phyloP scores from a whole-genome alignment of 1,284 basidiomycete genomes.

The Mycena citricolor region DNA sequence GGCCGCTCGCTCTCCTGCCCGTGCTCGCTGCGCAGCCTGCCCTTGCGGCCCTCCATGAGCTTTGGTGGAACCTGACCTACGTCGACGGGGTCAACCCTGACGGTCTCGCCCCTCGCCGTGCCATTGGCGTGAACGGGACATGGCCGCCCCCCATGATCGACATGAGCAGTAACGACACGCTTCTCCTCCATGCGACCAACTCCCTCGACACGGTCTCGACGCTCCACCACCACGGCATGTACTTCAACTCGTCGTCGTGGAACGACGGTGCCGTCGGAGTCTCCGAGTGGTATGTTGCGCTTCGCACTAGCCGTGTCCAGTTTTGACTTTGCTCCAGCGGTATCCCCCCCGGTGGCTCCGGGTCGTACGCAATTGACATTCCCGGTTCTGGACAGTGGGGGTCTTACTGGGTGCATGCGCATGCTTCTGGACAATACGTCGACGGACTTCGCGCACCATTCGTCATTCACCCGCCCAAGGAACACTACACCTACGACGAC shows the following conservation, averaged over 20 bases:
- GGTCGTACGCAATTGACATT: conserved; percentile 83
- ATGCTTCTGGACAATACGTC: conserved; percentile 81
- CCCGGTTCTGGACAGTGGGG: conserved; percentile 73
- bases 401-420: conserved; percentile 88
- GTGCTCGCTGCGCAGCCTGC: conserved; percentile 33
- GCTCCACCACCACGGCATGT: conserved; percentile 91
- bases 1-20: conserved; percentile 18
- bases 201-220: conserved; percentile 61
- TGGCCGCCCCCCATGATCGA: conserved; percentile 91
- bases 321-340: conserved; percentile 52
- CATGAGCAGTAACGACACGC: conserved; percentile 69
- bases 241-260: conserved; percentile 84
- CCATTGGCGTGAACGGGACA: conserved; percentile 84
- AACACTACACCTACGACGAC: conserved; percentile 80
- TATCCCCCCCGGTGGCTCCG: conserved; percentile 74
- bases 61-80: conserved; percentile 83
- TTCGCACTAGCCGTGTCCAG: not conserved
- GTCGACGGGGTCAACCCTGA: conserved; percentile 75
- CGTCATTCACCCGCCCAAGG: conserved; percentile 66
- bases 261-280: conserved; percentile 85
- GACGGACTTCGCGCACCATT: conserved; percentile 83
- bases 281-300: conserved; percentile 84
- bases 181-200: conserved; percentile 78
- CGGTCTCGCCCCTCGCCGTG: conserved; percentile 68
- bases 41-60: conserved; percentile 60